phyloP scores from a whole-genome alignment of 1,284 basidiomycete genomes.

The Pterulicium gracile region DNA sequence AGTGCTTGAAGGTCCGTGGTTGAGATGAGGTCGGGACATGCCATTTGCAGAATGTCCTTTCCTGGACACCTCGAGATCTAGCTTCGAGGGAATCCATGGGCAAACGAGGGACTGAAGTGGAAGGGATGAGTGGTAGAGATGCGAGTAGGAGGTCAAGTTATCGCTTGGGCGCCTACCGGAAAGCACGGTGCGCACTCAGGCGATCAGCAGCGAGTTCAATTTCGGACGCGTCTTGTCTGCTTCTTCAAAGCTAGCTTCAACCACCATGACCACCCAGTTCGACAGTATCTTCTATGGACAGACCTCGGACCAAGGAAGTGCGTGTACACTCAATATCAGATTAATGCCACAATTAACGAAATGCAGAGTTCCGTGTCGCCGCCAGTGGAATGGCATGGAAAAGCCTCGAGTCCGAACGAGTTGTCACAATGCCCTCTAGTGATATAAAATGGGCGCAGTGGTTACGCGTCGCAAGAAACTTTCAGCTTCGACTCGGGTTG shows the following conservation, averaged over 20 bases:
- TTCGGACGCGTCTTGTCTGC: neutral
- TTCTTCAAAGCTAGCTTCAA: slow-evolving; percentile 8
- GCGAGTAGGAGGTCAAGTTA: too few species aligned
- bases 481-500: slow-evolving; percentile 78
- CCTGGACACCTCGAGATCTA: slow-evolving; percentile 58
- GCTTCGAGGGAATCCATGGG: slow-evolving; percentile 48
- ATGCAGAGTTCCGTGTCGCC: slow-evolving; percentile 82
- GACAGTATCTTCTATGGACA: slow-evolving; percentile 76
- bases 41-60: slow-evolving; percentile 86
- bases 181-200: too few species aligned
- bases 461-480: slow-evolving; percentile 86
- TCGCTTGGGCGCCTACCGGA: too few species aligned
- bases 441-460: slow-evolving; percentile 87
- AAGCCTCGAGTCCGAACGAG: slow-evolving; percentile 52
- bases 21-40: slow-evolving; percentile 18
- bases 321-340: slow-evolving; percentile 19
- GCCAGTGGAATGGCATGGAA: slow-evolving; percentile 90
- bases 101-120: slow-evolving; percentile 5
- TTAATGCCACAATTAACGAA: too few species aligned
- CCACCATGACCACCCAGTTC: slow-evolving; percentile 57
- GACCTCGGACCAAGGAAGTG: slow-evolving; percentile 71
- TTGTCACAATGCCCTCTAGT: slow-evolving; percentile 55
- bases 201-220: too few species aligned
- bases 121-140: too few species aligned
- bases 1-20: slow-evolving; percentile 3